Conservation (phyloP, 805 yeast species). For the Suhomyces pyralidae region DNA sequence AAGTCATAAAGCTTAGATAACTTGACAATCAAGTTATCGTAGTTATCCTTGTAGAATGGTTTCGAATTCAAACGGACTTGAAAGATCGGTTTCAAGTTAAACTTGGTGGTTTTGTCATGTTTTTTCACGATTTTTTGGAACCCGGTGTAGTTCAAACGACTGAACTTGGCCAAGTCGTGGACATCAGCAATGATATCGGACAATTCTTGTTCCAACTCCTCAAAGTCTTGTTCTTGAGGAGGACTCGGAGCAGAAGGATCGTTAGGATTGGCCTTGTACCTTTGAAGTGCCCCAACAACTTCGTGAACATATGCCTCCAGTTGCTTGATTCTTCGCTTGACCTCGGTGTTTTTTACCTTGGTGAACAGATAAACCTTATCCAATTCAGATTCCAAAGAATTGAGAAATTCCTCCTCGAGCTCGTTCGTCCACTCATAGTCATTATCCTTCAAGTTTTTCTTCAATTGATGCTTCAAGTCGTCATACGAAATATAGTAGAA, state of each 20-base stretch:
- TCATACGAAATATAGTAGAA: slow-evolving; percentile 91
- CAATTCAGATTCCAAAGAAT: slow-evolving; percentile 72
- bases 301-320: slow-evolving; percentile 69
- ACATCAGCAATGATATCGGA: slow-evolving; percentile 92
- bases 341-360: slow-evolving; percentile 82
- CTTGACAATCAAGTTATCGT: slow-evolving; percentile 84
- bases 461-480: slow-evolving; percentile 79
- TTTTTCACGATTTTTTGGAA: slow-evolving; percentile 95
- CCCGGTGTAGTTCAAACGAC: slow-evolving; percentile 92
- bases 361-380: slow-evolving; percentile 93
- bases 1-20: slow-evolving; percentile 85
- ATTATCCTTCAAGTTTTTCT: slow-evolving; percentile 60
- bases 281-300: slow-evolving; percentile 50
- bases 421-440: slow-evolving; percentile 67
- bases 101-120: slow-evolving; percentile 83
- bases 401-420: slow-evolving; percentile 79
- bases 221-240: slow-evolving; percentile 43
- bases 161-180: slow-evolving; percentile 91
- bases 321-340: slow-evolving; percentile 78
- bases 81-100: slow-evolving; percentile 81
- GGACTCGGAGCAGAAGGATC: slow-evolving; percentile 39
- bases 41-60: slow-evolving; percentile 94
- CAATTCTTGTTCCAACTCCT: slow-evolving; percentile 42
- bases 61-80: slow-evolving; percentile 89
- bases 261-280: slow-evolving; percentile 19